Evolutionary conservation across 2,329 filamentous ascomycete genomes (phyloP), one percentile per base, ranked within the genome.

Genomic region (Microcyclospora tardicrescens): DNA sequence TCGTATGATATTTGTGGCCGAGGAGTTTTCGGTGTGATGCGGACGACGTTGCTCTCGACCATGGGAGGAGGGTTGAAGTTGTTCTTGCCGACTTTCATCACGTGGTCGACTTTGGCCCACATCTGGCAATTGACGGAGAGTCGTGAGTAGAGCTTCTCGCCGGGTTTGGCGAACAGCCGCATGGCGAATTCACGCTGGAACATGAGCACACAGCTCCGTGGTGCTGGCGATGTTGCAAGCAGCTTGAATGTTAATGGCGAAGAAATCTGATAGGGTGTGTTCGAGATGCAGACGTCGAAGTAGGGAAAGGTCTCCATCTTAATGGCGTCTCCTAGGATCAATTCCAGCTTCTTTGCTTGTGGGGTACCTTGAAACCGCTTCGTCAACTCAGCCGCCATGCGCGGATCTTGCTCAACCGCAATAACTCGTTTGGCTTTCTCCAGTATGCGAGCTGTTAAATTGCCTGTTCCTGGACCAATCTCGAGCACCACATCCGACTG

Each of bases 31-130:
- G 86, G 86, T 56, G 89, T 84, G 49, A 95, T 81, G 43, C 87
- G 75, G 35, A 95, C 86, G 6, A 95, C 87, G 41, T 81, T 87
- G 6, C 78, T 84, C 62, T 98, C 91, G 41, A 98, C 91, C 55
- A 85, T 76, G 8, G 91, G 91, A 1, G 91, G 89, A 0, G 91
- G 91, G 45, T 84, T 85, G 72, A 96, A 98, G 66, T 96, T 96
- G 63, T 93, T 91, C 63, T 81, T 83, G 47, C 87, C 86, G 34
- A 96, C 89, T 65, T 94, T 94, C 79, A 93, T 84, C 50, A 93
- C 77, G 53, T 68, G 72, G 16, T 67, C 70, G 36, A 81, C 76
- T 52, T 77, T 79, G 8, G 80, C 76, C 76, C 83, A 95, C 71
- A 96, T 93, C 58, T 96, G 89, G 13, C 83, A 84, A 54, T 96